Conservation (phyloP, 306 rosid species). For the Cyclanthera cordifolia region DNA sequence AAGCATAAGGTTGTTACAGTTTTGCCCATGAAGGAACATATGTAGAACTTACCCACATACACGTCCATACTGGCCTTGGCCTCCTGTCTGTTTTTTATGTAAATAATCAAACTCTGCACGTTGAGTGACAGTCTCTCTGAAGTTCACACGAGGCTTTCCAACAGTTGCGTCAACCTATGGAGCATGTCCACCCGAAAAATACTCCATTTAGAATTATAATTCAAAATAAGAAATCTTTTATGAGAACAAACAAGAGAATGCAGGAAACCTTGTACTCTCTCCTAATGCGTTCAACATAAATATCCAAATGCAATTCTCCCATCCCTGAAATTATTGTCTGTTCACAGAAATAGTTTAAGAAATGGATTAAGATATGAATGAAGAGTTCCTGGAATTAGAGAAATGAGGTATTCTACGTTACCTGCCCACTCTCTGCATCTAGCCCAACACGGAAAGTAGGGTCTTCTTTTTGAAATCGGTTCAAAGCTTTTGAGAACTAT, state of each 20-base stretch:
- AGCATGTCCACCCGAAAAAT: slow-evolving; percentile 1
- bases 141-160: slow-evolving; percentile 97
- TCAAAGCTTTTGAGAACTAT: slow-evolving; percentile 94
- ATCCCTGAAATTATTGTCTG: slow-evolving; percentile 96
- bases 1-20: neutral
- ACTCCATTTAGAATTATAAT: neutral
- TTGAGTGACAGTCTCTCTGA: slow-evolving; percentile 94
- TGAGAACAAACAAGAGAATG: slow-evolving; percentile 5
- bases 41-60: slow-evolving; percentile 70
- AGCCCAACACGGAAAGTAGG: slow-evolving; percentile 98
- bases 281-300: slow-evolving; percentile 87
- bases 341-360: slow-evolving; percentile 13
- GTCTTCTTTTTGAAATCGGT: slow-evolving; percentile 94
- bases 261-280: slow-evolving; percentile 76
- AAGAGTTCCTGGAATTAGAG: neutral
- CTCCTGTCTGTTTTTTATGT: slow-evolving; percentile 93
- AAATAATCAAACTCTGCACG: slow-evolving; percentile 89
- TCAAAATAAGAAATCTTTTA: neutral
- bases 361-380: neutral
- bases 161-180: slow-evolving; percentile 86
- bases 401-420: slow-evolving; percentile 12
- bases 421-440: slow-evolving; percentile 98
- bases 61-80: slow-evolving; percentile 98
- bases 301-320: slow-evolving; percentile 97
- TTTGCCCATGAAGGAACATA: neutral